Conservation (phyloP, 164 flowering plant species). For the Chimonanthus praecox region DNA sequence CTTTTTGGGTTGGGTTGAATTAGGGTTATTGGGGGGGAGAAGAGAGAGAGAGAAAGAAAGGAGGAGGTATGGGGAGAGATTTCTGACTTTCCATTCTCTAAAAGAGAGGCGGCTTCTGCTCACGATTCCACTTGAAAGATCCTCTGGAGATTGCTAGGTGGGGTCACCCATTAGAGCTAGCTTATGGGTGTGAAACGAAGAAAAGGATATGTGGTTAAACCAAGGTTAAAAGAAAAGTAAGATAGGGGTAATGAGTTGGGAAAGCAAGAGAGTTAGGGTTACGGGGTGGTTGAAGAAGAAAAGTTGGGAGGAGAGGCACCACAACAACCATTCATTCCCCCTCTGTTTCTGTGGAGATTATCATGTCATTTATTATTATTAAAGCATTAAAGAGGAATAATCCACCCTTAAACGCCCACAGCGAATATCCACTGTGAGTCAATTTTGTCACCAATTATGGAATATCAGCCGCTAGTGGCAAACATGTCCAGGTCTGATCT, state of each 20-base stretch:
- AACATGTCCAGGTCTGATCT: background rate
- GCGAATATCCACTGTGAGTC: too few species aligned
- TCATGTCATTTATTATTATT: background rate
- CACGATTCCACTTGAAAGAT: conserved; percentile 24
- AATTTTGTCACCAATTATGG: background rate
- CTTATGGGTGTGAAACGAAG: conserved; percentile 6
- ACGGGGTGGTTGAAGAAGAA: conserved; percentile 5
- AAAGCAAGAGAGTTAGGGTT: background rate
- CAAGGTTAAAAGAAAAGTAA: background rate
- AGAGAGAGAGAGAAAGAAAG: background rate
- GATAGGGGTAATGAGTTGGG: background rate
- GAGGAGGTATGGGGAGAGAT: background rate
- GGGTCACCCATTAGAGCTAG: conserved; percentile 15
- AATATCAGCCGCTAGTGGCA: background rate
- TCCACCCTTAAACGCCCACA: too few species aligned
- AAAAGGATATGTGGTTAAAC: background rate
- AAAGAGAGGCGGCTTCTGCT: conserved; percentile 29
- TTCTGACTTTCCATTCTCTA: conserved; percentile 7
- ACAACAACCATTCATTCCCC: background rate
- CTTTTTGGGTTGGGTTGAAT: conserved; percentile 1
- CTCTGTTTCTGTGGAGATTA: background rate
- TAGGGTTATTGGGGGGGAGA: conserved; percentile 17
- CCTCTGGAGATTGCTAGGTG: conserved; percentile 17
- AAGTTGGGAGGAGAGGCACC: conserved; percentile 2
- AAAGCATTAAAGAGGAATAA: too few species aligned